Percentiles rank a stretch among this genome's conserved stretches.
These are phyloP conservation scores for Rhodotorula taiwanensis DNA, from an alignment of 768 basidiomycete species.

Conservation along the genomic window DNA sequence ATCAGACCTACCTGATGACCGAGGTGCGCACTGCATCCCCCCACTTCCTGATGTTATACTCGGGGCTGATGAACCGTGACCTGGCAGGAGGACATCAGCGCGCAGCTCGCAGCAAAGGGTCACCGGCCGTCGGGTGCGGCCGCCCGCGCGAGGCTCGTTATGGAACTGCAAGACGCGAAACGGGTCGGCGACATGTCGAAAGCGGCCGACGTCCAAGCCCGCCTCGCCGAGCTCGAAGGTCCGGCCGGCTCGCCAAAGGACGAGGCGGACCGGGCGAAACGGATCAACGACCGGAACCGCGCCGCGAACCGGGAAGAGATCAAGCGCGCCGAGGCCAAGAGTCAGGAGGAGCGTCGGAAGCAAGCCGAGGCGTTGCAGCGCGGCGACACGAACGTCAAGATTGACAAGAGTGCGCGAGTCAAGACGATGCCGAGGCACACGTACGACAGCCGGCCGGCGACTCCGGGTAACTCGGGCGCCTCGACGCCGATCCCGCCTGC, in stretches of 20 bases:
- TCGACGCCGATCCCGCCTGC: neutral
- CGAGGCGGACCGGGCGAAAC: constrained; percentile 52
- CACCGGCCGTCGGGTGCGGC: constrained; percentile 41
- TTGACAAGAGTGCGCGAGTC: constrained; percentile 36
- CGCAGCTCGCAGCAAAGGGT: constrained; percentile 65
- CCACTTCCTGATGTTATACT: neutral
- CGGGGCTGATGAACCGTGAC: neutral
- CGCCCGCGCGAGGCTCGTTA: constrained; percentile 55
- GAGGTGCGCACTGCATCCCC: constrained; percentile 57
- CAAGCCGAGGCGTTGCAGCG: constrained; percentile 25
- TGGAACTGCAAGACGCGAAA: constrained; percentile 65
- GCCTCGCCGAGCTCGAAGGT: constrained; percentile 55
- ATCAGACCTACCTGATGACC: constrained; percentile 61
- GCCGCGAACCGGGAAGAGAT: constrained; percentile 74
- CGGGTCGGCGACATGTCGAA: constrained; percentile 65
- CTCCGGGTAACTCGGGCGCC: neutral
- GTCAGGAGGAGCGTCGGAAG: constrained; percentile 61
- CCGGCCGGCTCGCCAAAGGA: constrained; percentile 37
- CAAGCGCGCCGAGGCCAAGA: constrained; percentile 64
- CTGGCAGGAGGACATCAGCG: constrained; percentile 67
- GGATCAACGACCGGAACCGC: constrained; percentile 83
- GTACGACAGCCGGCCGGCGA: constrained; percentile 30
- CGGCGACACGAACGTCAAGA: constrained; percentile 27
- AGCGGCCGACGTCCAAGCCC: constrained; percentile 56
- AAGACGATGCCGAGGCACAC: constrained; percentile 33